These are phyloP conservation scores for Primulina huaijiensis DNA, from an alignment of 257 asterid genomes.

Conservation along the genomic window DNA sequence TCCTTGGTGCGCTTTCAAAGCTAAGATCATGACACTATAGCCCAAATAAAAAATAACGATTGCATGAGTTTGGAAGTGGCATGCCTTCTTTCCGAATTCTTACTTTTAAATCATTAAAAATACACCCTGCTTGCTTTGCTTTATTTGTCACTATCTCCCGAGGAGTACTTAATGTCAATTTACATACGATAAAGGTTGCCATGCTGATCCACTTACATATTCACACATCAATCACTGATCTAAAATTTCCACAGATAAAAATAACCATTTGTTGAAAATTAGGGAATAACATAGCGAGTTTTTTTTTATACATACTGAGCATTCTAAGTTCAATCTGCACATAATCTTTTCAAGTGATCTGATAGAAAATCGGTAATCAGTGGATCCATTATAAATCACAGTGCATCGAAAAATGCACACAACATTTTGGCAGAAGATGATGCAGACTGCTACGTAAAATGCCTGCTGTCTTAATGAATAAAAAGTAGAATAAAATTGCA, in stretches of 20 bases:
- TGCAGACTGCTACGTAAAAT: not conserved
- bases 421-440: not conserved
- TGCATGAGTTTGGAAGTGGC: not conserved
- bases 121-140: not conserved
- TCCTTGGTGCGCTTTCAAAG: not conserved
- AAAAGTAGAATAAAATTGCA: not conserved
- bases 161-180: slow-evolving; percentile 2
- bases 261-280: slow-evolving; percentile 11
- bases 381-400: not conserved
- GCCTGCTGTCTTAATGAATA: not conserved
- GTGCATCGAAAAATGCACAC: not conserved
- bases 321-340: not conserved
- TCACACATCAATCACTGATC: slow-evolving; percentile 9
- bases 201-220: slow-evolving; percentile 7
- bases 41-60: not conserved
- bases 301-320: not conserved
- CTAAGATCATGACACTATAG: not conserved
- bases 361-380: no score
- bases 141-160: not conserved
- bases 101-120: not conserved
- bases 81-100: not conserved
- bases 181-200: slow-evolving; percentile 3
- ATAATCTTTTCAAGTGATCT: not conserved
- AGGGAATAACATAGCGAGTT: not conserved
- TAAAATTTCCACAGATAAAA: slow-evolving; percentile 13